These are phyloP conservation scores for Coleophoma eucalyptorum DNA, from an alignment of 2,329 filamentous ascomycete species.

Conservation along the genomic window DNA sequence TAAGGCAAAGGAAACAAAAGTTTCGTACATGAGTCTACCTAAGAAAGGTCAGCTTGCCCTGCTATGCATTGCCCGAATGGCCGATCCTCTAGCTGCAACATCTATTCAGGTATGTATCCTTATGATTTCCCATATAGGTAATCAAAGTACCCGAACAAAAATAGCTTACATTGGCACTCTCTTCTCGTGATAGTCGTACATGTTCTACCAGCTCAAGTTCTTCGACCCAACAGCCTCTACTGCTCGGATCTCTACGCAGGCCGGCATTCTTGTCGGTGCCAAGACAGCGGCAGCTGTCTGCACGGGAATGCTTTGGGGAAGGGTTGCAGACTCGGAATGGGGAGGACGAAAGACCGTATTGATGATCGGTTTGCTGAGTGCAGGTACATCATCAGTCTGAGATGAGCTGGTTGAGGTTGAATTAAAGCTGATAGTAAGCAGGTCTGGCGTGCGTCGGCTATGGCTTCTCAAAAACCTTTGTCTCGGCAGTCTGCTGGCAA, in stretches of 20 bases:
- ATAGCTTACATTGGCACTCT: background rate
- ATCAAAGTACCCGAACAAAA: too few species aligned
- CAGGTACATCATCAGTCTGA: constrained; percentile 32
- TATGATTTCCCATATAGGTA: background rate
- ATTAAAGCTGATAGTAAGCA: constrained; percentile 27
- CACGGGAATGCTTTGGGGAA: constrained; percentile 64
- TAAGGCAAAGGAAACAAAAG: background rate
- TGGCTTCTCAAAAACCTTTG: constrained; percentile 59
- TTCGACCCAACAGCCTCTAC: constrained; percentile 35
- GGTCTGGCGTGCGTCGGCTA: constrained; percentile 60
- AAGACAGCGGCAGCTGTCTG: constrained; percentile 60
- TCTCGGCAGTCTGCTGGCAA: constrained; percentile 51
- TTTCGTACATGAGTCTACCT: constrained; percentile 2
- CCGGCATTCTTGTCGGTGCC: constrained; percentile 65
- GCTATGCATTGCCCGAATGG: constrained; percentile 2
- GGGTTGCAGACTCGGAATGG: constrained; percentile 49
- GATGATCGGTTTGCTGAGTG: constrained; percentile 58
- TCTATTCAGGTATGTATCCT: constrained; percentile 1
- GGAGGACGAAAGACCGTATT: constrained; percentile 57
- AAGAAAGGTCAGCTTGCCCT: constrained; percentile 6
- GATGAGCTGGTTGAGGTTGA: background rate
- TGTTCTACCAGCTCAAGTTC: constrained; percentile 68
- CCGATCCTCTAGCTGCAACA: constrained; percentile 3
- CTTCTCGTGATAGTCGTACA: constrained; percentile 46
- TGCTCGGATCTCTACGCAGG: constrained; percentile 55